Base-by-base conservation (phyloP, 352 stramenopile genomes). In the Phytophthora pini region DNA sequence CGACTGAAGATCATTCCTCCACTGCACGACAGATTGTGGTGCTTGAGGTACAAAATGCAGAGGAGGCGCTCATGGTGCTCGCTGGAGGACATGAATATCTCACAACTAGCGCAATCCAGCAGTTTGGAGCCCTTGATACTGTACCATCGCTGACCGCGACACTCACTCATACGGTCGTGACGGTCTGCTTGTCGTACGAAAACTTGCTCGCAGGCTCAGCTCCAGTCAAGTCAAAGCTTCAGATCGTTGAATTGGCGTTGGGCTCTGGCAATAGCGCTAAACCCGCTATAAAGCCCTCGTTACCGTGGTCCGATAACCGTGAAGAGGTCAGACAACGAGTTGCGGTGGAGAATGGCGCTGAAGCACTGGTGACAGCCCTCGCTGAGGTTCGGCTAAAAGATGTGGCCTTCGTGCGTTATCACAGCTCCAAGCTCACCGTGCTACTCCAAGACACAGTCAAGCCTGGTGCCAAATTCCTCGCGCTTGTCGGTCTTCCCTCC, bases 351-450 rank as follows among this genome's bases (percentile, higher is more conserved):
- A 88, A 84, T 51, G 83, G 82, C 45, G 56, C 85, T 2, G 63
- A 82, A 24, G 76, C 82, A n/a, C 57, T 93, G 0, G 68, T 86
- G 1, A 84, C 73, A 11, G 77, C 79, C 7, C 65, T 93, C 1
- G 72, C 73, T 2, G 81, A 90, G 9, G 78, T 89, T 13, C 79
- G 85, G 1, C 44, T 82, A 10, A 74, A 79, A 47, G 70, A 80
- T 45, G 61, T 70, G n/a, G 48, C 77, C 22, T 90, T 89, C 41
- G 81, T 93, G 10, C 80, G 85, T 9, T 93, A 92, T 52, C 82
- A 93, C 67, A 81, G 79, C 56, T 92, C 85, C 51, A 92, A 93
- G 55, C 80, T 93, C 48, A 93, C 85, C 2, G 78, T 92, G 24
- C 56, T 93, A 27, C 70, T 93, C 29, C 85, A 93, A 61, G 85